Conservation (phyloP, 768 basidiomycete species). For the Boletus rex-veris region DNA sequence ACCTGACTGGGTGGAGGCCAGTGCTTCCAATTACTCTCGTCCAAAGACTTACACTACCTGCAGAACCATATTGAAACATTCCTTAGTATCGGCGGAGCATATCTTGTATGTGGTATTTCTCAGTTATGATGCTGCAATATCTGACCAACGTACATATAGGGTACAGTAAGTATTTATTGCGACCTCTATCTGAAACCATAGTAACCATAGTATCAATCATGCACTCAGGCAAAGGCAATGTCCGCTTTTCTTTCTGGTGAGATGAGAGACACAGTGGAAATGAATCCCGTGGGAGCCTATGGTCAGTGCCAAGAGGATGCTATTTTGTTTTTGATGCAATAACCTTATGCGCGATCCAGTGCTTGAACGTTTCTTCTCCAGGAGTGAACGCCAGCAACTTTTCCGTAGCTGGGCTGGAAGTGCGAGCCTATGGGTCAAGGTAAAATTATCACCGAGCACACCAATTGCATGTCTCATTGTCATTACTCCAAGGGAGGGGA, state of each 20-base stretch:
- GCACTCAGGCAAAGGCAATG: slow-evolving; percentile 87
- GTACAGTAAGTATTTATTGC: slow-evolving; percentile 55
- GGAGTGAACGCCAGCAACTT: slow-evolving; percentile 81
- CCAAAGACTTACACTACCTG: neutral
- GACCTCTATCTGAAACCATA: neutral
- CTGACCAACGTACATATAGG: slow-evolving; percentile 38
- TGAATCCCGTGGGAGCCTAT: slow-evolving; percentile 78
- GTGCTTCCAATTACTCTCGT: neutral
- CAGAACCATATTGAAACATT: slow-evolving; percentile 84
- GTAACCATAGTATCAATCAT: neutral
- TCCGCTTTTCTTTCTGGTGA: slow-evolving; percentile 92
- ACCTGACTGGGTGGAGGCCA: slow-evolving; percentile 85
- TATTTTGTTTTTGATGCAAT: neutral
- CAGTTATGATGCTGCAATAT: neutral
- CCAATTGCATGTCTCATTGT: neutral
- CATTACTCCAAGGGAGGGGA: slow-evolving; percentile 61
- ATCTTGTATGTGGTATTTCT: slow-evolving; percentile 53
- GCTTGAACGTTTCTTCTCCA: slow-evolving; percentile 84
- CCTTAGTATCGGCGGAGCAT: slow-evolving; percentile 81
- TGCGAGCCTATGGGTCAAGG: slow-evolving; percentile 93
- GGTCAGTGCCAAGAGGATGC: slow-evolving; percentile 36
- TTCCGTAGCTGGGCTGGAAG: slow-evolving; percentile 96
- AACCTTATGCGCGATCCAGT: slow-evolving; percentile 38
- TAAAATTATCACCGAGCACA: slow-evolving; percentile 18
- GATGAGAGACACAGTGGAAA: slow-evolving; percentile 89